phyloP scores from a whole-genome alignment of 108 stramenopile genomes.

The Licmophora abbreviata region DNA sequence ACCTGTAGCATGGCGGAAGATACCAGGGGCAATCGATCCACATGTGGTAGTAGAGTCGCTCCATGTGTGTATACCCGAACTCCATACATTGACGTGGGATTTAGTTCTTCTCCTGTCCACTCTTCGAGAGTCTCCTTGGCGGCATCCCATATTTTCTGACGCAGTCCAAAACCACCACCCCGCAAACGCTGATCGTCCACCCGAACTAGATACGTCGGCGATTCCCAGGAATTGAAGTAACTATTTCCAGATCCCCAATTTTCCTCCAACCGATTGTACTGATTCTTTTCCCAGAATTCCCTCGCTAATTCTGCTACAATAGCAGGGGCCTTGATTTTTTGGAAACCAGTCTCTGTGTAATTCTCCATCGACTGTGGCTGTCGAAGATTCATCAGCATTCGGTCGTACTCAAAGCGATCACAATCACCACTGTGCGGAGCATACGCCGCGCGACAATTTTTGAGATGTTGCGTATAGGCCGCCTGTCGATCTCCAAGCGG shows the following conservation, averaged over 20 bases:
- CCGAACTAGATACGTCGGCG: conserved; percentile 30
- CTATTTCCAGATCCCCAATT: conserved; percentile 50
- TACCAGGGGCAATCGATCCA: conserved; percentile 70
- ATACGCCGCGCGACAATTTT: conserved; percentile 25
- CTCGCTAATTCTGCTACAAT: conserved; percentile 19
- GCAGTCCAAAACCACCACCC: conserved; percentile 27
- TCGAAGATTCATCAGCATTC: conserved; percentile 38
- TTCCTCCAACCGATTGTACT: conserved; percentile 24
- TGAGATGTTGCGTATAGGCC: conserved; percentile 23
- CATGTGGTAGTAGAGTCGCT: conserved; percentile 52
- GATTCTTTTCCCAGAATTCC: conserved; percentile 46
- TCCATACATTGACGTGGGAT: conserved; percentile 67
- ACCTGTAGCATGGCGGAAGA: conserved; percentile 71
- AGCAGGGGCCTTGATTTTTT: conserved; percentile 40
- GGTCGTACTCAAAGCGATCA: conserved; percentile 45
- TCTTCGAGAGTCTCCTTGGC: conserved; percentile 38
- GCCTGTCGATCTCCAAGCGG: conserved; percentile 33
- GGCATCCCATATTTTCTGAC: conserved; percentile 31
- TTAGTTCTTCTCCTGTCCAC: conserved; percentile 59
- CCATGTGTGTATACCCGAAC: conserved; percentile 52
- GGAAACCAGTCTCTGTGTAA: conserved; percentile 47
- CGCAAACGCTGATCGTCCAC: conserved; percentile 36
- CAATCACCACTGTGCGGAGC: conserved; percentile 11
- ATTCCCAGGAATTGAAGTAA: conserved; percentile 24
- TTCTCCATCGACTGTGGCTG: conserved; percentile 34